phyloP scores from a whole-genome alignment of 2,329 filamentous ascomycete genomes.

The Aureobasidium sp. region DNA sequence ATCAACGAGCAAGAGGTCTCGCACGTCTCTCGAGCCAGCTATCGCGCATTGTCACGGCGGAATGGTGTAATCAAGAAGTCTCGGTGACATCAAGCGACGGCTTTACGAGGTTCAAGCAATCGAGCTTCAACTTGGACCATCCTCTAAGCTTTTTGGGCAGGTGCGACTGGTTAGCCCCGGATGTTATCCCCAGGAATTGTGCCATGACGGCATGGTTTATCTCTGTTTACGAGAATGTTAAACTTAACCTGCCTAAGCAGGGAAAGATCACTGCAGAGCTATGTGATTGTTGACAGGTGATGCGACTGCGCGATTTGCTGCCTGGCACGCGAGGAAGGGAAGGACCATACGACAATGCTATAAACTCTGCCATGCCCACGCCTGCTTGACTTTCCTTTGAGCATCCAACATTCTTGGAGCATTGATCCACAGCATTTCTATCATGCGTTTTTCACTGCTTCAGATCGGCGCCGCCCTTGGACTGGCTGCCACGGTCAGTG shows the following conservation, averaged over 20 bases:
- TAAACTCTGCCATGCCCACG: conserved; percentile 1
- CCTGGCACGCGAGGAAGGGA: conserved; percentile 1
- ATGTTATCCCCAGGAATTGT: background rate
- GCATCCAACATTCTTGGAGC: background rate
- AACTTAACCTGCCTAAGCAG: conserved; percentile 12
- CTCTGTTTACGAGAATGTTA: background rate
- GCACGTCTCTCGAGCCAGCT: background rate
- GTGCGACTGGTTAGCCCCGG: conserved; percentile 1
- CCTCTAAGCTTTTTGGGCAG: conserved; percentile 11
- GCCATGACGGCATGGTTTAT: conserved; percentile 7
- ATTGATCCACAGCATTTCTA: background rate
- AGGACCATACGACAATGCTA: background rate
- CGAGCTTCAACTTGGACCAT: background rate
- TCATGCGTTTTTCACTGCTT: conserved; percentile 13
- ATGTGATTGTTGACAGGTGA: background rate
- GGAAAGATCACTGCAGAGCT: conserved; percentile 1
- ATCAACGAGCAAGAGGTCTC: background rate
- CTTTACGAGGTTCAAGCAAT: background rate
- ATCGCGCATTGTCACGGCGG: background rate
- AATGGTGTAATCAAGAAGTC: background rate
- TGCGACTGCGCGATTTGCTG: background rate
- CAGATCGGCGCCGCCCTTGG: conserved; percentile 14
- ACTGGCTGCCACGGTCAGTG: conserved; percentile 7
- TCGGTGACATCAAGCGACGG: too few species aligned
- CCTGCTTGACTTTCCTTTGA: background rate